Conservation (phyloP, 805 yeast genomes). For the Barnettozyma sp. region DNA sequence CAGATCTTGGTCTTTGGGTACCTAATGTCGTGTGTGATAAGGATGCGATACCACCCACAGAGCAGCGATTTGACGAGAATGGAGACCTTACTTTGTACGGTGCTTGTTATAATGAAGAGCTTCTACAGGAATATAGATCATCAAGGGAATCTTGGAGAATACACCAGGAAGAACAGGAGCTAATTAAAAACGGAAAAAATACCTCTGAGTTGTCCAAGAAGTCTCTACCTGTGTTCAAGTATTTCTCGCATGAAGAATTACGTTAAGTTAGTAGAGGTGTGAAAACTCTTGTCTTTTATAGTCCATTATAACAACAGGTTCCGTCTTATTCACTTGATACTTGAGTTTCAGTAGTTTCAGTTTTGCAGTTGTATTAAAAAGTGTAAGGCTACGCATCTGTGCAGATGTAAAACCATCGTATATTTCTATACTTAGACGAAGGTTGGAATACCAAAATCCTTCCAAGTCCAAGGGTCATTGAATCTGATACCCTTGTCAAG, state of each 20-base stretch:
- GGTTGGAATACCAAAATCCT: constrained; percentile 24
- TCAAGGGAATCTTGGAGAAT: constrained; percentile 25
- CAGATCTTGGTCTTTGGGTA: constrained; percentile 42
- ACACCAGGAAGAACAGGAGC: constrained; percentile 24
- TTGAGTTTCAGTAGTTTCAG: too few species aligned
- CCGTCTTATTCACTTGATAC: too few species aligned
- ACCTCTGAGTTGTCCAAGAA: constrained; percentile 14
- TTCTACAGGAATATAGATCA: constrained; percentile 34
- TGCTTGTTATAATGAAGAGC: constrained; percentile 31
- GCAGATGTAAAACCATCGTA: too few species aligned
- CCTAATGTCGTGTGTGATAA: constrained; percentile 34
- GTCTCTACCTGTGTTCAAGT: constrained; percentile 35
- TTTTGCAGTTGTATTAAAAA: too few species aligned
- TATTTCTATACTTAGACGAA: constrained; percentile 12
- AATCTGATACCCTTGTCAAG: constrained; percentile 71
- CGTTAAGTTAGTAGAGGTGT: constrained; percentile 6
- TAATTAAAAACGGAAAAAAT: constrained; percentile 20
- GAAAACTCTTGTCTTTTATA: too few species aligned
- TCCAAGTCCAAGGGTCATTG: constrained; percentile 58
- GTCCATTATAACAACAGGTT: too few species aligned
- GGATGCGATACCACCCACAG: constrained; percentile 23
- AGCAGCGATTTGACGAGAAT: constrained; percentile 22
- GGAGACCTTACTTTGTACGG: constrained; percentile 31
- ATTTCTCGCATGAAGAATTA: constrained; percentile 15
- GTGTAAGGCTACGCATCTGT: too few species aligned